phyloP scores from a whole-genome alignment of 805 yeast species.

The Trichomonascus vanleenenianus region DNA sequence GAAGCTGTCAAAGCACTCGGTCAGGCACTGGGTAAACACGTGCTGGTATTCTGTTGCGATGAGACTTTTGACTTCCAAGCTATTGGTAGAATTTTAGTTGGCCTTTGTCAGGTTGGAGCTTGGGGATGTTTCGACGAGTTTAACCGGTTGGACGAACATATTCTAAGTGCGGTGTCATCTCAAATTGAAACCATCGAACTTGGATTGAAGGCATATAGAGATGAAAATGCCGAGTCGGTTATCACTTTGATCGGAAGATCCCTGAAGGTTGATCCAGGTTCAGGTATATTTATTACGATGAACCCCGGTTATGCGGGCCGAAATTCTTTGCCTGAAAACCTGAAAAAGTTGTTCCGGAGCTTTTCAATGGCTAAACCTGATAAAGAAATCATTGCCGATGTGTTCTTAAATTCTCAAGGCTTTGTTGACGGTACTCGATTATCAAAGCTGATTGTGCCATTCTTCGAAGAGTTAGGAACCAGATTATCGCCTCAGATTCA shows the following conservation, averaged over 20 bases:
- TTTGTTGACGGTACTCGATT: conserved; percentile 41
- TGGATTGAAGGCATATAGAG: conserved; percentile 32
- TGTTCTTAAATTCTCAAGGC: conserved; percentile 66
- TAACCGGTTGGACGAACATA: conserved; percentile 63
- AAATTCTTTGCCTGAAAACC: conserved; percentile 73
- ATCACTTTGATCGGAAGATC: conserved; percentile 18
- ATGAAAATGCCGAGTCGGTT: conserved; percentile 1
- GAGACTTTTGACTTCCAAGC: conserved; percentile 77
- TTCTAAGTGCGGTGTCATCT: conserved; percentile 78
- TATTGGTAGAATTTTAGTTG: conserved; percentile 67
- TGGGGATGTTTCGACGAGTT: conserved; percentile 98
- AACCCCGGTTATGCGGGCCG: conserved; percentile 87
- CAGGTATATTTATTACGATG: conserved; percentile 81
- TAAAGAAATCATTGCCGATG: conserved; percentile 56
- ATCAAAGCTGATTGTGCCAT: conserved; percentile 43
- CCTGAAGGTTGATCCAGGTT: conserved; percentile 17
- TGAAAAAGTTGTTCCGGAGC: conserved; percentile 69
- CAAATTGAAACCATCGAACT: conserved; percentile 65
- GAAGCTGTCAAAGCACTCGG: conserved; percentile 85
- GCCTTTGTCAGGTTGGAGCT: conserved; percentile 75
- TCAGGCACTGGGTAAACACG: conserved; percentile 68
- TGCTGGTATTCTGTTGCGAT: conserved; percentile 85
- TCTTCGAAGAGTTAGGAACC: conserved; percentile 41
- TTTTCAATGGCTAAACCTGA: conserved; percentile 74
- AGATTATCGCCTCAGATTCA: conserved; percentile 51